Evolutionary conservation across 805 yeast species (phyloP), one percentile per base, ranked within the genome.

Genomic region (Cyberlindnera samutprakarnensis): DNA sequence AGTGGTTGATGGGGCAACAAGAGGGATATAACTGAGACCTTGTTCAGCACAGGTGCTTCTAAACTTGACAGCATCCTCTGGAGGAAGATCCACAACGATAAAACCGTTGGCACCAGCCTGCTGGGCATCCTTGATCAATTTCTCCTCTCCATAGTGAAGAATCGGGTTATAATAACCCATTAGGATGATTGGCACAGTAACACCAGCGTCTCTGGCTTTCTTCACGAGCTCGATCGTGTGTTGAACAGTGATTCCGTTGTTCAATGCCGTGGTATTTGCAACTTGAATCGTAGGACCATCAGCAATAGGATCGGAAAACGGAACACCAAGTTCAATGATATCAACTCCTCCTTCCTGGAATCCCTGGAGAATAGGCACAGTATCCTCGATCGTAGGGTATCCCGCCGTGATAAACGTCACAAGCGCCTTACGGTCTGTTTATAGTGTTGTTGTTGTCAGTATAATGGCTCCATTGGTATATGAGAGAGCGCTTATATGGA

Each of bases 101-200:
- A 79, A 92, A 16, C 97, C 99, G 53, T 85, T 87, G 30, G 87
- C 98, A 42, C 98, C 98, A 1, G 88, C 95, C 16, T 63, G 68
- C 32, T 78, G 75, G n/a, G 94, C 71, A 41, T 81, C 95, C 40
- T 67, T 62, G 41, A 87, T 75, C 64, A 92, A 68, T 56, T 75
- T 68, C 48, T 79, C 79, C 62, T 92, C 98, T 33, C 96, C 98
- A 54, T 80, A 90, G 44, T 72, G 78, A 54, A 85, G 57, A 43
- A 92, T 76, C 12, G 99, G 99, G 61, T 92, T 92, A 64, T 86
- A 92, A 70, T 92, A 92, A 38, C 99, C 99, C 99, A 92, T 92
- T 33, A 92, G 70, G 27, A 92, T 68, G 35, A 92, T 72, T 14
- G 99, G 99, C 14, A 88, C 74, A 24, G 83, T 75, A 34, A 92